phyloP scores from a whole-genome alignment of 257 asterid species.

The Leptodermis oblonga region DNA sequence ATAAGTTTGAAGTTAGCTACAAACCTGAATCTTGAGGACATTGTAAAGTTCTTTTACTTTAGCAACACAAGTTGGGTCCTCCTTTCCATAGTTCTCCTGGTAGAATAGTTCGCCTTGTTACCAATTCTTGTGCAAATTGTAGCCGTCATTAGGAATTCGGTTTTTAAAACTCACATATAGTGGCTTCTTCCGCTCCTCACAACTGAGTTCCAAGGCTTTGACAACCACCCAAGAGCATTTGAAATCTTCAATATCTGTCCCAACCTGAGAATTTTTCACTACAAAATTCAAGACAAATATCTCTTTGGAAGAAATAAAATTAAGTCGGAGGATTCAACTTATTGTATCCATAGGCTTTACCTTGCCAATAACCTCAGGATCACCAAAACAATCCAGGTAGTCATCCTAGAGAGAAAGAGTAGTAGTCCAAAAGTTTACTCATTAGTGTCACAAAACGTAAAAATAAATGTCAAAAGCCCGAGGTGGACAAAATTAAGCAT shows the following conservation, averaged over 20 bases:
- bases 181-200: slow-evolving; percentile 29
- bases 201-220: slow-evolving; percentile 30
- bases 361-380: slow-evolving; percentile 40
- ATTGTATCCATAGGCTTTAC: no score
- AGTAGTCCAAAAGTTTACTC: no score
- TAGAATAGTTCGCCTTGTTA: slow-evolving; percentile 2
- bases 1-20: background rate
- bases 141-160: background rate
- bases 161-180: slow-evolving; percentile 22
- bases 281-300: background rate
- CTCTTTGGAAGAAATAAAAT: background rate
- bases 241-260: slow-evolving; percentile 42
- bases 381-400: slow-evolving; percentile 43
- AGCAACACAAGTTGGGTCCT: slow-evolving; percentile 30
- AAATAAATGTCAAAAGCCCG: no score
- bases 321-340: background rate
- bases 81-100: slow-evolving; percentile 46
- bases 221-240: slow-evolving; percentile 47
- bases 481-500: background rate
- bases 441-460: no score
- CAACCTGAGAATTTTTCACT: slow-evolving; percentile 25
- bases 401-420: slow-evolving; percentile 35
- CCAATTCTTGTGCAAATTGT: background rate
- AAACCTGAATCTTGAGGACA: slow-evolving; percentile 36
- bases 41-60: slow-evolving; percentile 35